Conservation (phyloP, 805 yeast genomes). For the Ogataea chonburiensis region DNA sequence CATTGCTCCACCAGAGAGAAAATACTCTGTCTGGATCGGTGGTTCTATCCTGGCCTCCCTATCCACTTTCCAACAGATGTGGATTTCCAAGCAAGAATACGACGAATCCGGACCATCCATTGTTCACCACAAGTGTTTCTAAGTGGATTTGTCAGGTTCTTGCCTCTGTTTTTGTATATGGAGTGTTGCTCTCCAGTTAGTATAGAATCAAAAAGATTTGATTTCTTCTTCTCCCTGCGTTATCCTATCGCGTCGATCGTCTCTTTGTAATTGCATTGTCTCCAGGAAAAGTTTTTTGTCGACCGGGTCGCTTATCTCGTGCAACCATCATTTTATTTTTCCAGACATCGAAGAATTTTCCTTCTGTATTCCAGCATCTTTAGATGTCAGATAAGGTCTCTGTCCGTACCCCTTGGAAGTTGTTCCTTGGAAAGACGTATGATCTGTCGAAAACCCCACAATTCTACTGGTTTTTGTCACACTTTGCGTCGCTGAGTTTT, state of each 20-base stretch:
- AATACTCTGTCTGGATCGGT: slow-evolving; percentile 99
- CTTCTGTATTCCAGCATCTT: neutral
- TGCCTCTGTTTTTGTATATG: slow-evolving; percentile 14
- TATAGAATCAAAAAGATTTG: slow-evolving; percentile 16
- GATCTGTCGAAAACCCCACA: slow-evolving; percentile 46
- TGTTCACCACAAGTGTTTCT: slow-evolving; percentile 95
- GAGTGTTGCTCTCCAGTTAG: slow-evolving; percentile 14
- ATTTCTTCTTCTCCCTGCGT: slow-evolving; percentile 10
- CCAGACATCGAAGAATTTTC: neutral
- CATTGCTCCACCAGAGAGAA: slow-evolving; percentile 99
- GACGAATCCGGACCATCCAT: slow-evolving; percentile 99
- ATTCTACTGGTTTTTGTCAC: slow-evolving; percentile 71
- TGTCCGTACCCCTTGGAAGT: slow-evolving; percentile 3
- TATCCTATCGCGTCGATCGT: slow-evolving; percentile 12
- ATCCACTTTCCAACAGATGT: slow-evolving; percentile 99
- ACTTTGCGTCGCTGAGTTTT: slow-evolving; percentile 47
- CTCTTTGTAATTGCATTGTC: neutral
- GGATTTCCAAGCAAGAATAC: slow-evolving; percentile 99
- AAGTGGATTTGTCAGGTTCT: slow-evolving; percentile 34
- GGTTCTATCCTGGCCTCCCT: slow-evolving; percentile 98
- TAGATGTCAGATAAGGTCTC: slow-evolving; percentile 7
- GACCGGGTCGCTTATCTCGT: slow-evolving; percentile 12
- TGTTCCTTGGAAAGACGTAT: slow-evolving; percentile 11
- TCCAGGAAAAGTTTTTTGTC: slow-evolving; percentile 2
- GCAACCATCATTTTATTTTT: slow-evolving; percentile 10